Evolutionary conservation across 495 filamentous ascomycete genomes (phyloP), one percentile per base, ranked within the genome.

Genomic region (Trichoderma erinaceum): DNA sequence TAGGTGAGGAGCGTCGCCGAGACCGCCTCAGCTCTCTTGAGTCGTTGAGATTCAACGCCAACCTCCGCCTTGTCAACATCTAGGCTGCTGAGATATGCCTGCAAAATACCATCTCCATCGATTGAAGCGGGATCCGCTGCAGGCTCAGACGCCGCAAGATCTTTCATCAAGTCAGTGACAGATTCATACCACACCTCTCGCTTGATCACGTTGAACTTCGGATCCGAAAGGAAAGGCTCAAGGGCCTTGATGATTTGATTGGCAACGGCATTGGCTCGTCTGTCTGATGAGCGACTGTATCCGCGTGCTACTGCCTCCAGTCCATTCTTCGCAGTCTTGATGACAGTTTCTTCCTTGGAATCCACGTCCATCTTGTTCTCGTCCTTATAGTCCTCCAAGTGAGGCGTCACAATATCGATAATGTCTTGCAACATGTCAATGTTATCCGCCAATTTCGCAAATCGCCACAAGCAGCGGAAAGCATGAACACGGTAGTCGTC

Each of bases 401-500:
- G 80, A 12, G 79, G 77, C 29, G 76, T 76, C 13, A 91, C 86
- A 63, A 96, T 85, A 25, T 80, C 80, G 13, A 83, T 78, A n/a
- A 89, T 88, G 65, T 90, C 86, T 0, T 80, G 77, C 72, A 88
- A 88, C 75, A 97, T 79, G 71, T 92, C 84, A 27, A 90, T 72
- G 73, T 89, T 86, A 7, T 74, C 50, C 23, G 81, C 81, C 46
- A 82, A 84, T 44, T 82, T 83, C 12, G 85, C 84, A 69, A 93
- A 89, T 66, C 87, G 83, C 68, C 90, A 92, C 13, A 98, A 79
- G 50, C 85, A 88, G 65, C 81, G 78, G 67, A 97, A 79, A 21
- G 91, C 92, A 73, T 90, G 83, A 25, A 88, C 90, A 16, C 90
- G 86, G 77, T 97, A 99, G 3, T 80, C 76, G 29, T 85, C 83